A percentile compares a stretch with the other conserved stretches of the same genome.
Evolutionary conservation across 169 alveolate species (phyloP).

Genomic region (Eimeria necatrix): DNA sequence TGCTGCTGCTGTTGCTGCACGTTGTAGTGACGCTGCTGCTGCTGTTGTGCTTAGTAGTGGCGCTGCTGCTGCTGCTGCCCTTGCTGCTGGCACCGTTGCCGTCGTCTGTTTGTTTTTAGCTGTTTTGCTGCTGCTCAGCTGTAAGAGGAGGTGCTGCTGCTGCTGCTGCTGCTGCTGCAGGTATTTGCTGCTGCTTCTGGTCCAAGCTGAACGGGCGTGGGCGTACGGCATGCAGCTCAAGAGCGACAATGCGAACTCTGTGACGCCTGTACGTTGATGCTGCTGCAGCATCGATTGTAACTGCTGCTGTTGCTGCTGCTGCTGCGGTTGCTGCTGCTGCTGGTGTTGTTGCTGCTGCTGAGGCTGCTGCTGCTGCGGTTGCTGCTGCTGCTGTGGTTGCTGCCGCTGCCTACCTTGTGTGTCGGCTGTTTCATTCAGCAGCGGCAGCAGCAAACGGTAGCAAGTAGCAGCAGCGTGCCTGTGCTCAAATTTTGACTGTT

Average conservation of each 20-base stretch:
- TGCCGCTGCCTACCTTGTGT: not conserved
- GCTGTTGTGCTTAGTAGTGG: too few relatives aligned
- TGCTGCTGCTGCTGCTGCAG: not conserved
- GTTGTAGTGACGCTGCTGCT: too few relatives aligned
- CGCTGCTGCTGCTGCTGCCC: not conserved
- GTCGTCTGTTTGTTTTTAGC: not conserved
- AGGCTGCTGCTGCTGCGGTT: too few relatives aligned
- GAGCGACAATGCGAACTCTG: slow-evolving; percentile 44
- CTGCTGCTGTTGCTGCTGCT: not conserved
- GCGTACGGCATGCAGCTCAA: slow-evolving; percentile 68
- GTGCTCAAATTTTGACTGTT: too few relatives aligned
- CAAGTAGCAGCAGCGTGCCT: not conserved
- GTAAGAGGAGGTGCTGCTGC: too few relatives aligned
- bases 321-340: not conserved
- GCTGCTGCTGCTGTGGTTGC: not conserved
- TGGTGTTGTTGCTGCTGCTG: too few relatives aligned
- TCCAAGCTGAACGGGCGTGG: slow-evolving; percentile 74
- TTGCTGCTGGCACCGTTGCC: not conserved
- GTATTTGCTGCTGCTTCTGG: slow-evolving; percentile 25
- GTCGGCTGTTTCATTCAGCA: not conserved
- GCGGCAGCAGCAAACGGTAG: not conserved
- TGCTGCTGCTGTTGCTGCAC: not conserved
- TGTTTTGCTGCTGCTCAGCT: too few relatives aligned
- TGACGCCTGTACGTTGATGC: not conserved
- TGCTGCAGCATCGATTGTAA: too few relatives aligned